Conservation (phyloP, 495 filamentous ascomycete species). For the Beverwykella pulmonaria region DNA sequence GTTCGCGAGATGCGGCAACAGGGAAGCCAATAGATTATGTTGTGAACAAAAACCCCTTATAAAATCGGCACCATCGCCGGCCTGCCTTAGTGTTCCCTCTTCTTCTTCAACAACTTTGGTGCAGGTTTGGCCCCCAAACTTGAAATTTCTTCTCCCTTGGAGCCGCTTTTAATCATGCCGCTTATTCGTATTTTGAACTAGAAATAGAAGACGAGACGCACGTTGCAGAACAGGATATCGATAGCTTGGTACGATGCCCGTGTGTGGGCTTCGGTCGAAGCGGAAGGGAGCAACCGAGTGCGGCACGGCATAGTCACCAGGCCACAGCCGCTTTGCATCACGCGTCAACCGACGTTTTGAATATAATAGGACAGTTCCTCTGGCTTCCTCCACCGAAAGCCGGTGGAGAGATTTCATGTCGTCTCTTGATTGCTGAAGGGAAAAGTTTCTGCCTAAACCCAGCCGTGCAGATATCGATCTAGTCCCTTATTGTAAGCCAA, state of each 20-base stretch:
- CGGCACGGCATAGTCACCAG: slow-evolving; percentile 27
- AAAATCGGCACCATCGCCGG: slow-evolving; percentile 27
- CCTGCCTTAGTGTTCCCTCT: slow-evolving; percentile 18
- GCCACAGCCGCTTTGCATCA: not conserved
- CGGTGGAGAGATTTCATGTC: not conserved
- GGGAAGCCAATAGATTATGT: slow-evolving; percentile 36
- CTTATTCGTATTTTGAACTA: slow-evolving; percentile 9
- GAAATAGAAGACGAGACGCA: not conserved
- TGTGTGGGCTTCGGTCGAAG: not conserved
- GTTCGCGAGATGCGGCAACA: slow-evolving; percentile 24
- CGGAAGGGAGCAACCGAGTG: slow-evolving; percentile 1
- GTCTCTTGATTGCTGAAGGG: slow-evolving; percentile 9
- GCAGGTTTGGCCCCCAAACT: slow-evolving; percentile 27
- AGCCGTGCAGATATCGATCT: not conserved
- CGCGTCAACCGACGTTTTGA: not conserved
- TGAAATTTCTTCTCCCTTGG: slow-evolving; percentile 1
- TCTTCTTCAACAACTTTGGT: slow-evolving; percentile 2
- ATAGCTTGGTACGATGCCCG: not conserved
- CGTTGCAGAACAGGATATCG: slow-evolving; percentile 4
- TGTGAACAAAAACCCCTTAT: slow-evolving; percentile 36
- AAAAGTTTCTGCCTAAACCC: slow-evolving; percentile 27
- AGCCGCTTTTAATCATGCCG: not conserved
- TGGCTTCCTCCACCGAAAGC: not conserved
- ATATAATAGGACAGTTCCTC: not conserved
- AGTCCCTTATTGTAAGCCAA: slow-evolving; percentile 22